Percentiles rank a stretch among this genome's conserved stretches.
phyloP scores from a whole-genome alignment of 1,284 basidiomycete genomes.

The Cryptococcus sp. region DNA sequence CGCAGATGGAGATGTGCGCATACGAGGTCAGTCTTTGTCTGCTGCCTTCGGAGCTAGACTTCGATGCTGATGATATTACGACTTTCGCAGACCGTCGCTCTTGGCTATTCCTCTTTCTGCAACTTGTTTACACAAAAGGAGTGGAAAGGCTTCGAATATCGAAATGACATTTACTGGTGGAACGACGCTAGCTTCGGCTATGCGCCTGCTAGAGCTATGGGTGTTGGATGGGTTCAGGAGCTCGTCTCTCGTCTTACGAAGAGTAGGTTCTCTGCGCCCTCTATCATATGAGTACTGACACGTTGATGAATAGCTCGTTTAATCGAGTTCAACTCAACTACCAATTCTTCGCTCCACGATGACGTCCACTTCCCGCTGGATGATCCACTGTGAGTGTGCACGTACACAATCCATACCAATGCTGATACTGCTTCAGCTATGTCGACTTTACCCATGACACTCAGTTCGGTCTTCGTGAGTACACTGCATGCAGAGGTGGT shows the following conservation, averaged over 20 bases:
- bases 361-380: conserved; percentile 64
- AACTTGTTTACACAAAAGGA: conserved; percentile 66
- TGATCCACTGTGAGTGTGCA: conserved; percentile 60
- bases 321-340: conserved; percentile 59
- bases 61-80: background rate
- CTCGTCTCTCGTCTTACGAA: conserved; percentile 51
- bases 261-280: conserved; percentile 29
- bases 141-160: conserved; percentile 67
- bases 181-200: conserved; percentile 52
- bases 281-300: background rate
- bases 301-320: conserved; percentile 54
- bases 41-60: background rate
- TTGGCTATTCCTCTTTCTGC: conserved; percentile 58
- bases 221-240: conserved; percentile 56
- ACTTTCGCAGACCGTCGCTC: conserved; percentile 50
- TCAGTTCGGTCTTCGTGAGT: conserved; percentile 47
- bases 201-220: conserved; percentile 51
- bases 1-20: conserved; percentile 58
- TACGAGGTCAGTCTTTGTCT: conserved; percentile 58
- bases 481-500: background rate
- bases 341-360: conserved; percentile 62
- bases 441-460: conserved; percentile 53
- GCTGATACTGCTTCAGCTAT: conserved; percentile 26
- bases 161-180: conserved; percentile 55
- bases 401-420: background rate